These are phyloP conservation scores for Trichoderma koningii DNA, from an alignment of 2,329 filamentous ascomycete genomes.

Conservation along the genomic window DNA sequence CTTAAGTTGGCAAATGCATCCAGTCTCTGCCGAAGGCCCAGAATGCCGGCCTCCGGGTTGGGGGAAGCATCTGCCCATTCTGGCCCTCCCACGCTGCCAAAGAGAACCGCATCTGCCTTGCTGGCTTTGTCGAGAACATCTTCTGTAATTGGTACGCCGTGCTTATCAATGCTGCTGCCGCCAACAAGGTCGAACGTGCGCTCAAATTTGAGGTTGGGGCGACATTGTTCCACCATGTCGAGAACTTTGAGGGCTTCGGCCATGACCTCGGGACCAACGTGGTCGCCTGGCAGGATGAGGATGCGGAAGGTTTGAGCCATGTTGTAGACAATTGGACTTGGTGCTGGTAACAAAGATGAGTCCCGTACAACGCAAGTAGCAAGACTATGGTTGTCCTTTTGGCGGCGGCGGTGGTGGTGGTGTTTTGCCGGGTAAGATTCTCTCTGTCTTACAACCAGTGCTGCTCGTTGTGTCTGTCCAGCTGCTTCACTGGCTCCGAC, in stretches of 20 bases:
- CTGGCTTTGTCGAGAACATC: slow-evolving; percentile 46
- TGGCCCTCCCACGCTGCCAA: slow-evolving; percentile 52
- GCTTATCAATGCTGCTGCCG: slow-evolving; percentile 47
- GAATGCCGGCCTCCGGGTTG: slow-evolving; percentile 49
- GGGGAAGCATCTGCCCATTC: slow-evolving; percentile 47
- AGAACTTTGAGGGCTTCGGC: slow-evolving; percentile 50
- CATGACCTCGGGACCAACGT: slow-evolving; percentile 51
- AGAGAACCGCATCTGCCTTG: slow-evolving; percentile 48
- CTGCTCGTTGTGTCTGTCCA: background rate
- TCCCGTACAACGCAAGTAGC: background rate
- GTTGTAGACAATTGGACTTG: background rate
- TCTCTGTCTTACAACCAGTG: background rate
- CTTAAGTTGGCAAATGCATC: slow-evolving; percentile 55
- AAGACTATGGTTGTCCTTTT: too few relatives aligned
- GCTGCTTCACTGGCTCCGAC: background rate
- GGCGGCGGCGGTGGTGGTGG: background rate
- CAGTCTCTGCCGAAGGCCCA: slow-evolving; percentile 44
- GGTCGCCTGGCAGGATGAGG: slow-evolving; percentile 50
- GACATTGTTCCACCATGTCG: slow-evolving; percentile 42
- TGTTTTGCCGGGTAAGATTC: background rate
- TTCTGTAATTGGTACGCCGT: slow-evolving; percentile 48
- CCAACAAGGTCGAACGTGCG: slow-evolving; percentile 37
- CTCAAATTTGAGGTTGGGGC: slow-evolving; percentile 38
- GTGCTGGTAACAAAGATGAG: background rate
- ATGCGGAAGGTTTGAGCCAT: slow-evolving; percentile 36